Evolutionary conservation across 805 yeast species (phyloP).

Genomic region (Metschnikowia cubensis): DNA sequence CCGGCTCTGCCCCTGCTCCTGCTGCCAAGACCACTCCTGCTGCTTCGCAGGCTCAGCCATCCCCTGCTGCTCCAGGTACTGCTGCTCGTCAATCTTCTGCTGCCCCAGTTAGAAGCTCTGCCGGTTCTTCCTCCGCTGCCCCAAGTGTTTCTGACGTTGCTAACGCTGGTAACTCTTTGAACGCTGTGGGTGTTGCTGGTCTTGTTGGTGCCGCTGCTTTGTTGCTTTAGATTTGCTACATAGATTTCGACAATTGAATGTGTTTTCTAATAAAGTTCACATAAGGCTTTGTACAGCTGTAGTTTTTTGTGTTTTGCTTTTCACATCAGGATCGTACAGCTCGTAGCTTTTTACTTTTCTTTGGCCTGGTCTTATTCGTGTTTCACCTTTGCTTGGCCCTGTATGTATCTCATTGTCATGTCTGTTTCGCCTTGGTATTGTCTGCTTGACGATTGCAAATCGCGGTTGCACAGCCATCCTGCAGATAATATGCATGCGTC

Average conservation of each 20-base stretch:
- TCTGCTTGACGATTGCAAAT: neutral
- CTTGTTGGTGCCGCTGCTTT: slow-evolving; percentile 12
- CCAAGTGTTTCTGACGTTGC: slow-evolving; percentile 28
- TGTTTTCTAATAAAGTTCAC: too few relatives aligned
- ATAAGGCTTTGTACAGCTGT: too few relatives aligned
- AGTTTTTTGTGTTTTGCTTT: neutral
- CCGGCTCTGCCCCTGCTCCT: neutral
- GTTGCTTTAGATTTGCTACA: slow-evolving; percentile 3
- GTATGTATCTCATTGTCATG: too few relatives aligned
- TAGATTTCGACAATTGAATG: too few relatives aligned
- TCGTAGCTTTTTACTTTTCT: too few relatives aligned
- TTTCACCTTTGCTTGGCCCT: too few relatives aligned
- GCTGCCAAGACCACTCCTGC: slow-evolving; percentile 14
- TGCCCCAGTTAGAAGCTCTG: slow-evolving; percentile 22
- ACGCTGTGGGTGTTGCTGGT: slow-evolving; percentile 10
- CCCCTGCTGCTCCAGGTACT: neutral
- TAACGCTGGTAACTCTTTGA: slow-evolving; percentile 10
- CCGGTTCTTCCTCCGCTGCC: slow-evolving; percentile 22
- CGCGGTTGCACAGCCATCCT: neutral
- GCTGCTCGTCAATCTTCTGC: neutral
- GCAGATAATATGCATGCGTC: neutral
- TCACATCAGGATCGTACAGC: too few relatives aligned
- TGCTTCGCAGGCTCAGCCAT: neutral
- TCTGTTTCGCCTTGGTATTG: too few relatives aligned
- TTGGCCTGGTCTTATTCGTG: too few relatives aligned